Evolutionary conservation across 2,329 filamentous ascomycete species (phyloP).

Genomic region (Teratosphaeria zuluensis): DNA sequence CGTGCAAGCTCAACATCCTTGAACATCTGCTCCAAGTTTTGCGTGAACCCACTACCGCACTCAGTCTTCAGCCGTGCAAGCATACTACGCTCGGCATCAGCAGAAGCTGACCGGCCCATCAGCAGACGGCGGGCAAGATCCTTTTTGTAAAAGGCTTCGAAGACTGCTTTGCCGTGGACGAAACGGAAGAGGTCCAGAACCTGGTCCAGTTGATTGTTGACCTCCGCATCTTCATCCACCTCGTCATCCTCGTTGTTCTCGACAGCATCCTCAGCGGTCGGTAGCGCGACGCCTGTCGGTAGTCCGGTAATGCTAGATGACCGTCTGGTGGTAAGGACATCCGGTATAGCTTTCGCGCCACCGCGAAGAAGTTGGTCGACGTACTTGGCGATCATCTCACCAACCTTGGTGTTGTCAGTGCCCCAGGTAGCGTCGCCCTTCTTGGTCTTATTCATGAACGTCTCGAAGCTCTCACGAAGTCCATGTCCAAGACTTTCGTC

Average conservation of each 20-base stretch:
- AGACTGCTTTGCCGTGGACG: constrained; percentile 93
- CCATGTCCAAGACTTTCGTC: constrained; percentile 69
- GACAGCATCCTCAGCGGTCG: constrained; percentile 48
- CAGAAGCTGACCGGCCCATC: constrained; percentile 85
- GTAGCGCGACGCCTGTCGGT: constrained; percentile 23
- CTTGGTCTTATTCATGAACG: constrained; percentile 83
- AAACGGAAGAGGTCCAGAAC: constrained; percentile 93
- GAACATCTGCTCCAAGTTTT: constrained; percentile 98
- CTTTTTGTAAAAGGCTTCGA: constrained; percentile 98
- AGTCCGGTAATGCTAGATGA: constrained; percentile 32
- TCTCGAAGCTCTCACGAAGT: constrained; percentile 75
- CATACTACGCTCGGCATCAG: constrained; percentile 95
- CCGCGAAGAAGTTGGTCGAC: constrained; percentile 82
- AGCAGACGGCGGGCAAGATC: constrained; percentile 82
- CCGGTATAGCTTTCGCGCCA: constrained; percentile 73
- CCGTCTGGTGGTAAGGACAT: constrained; percentile 45
- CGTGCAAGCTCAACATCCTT: constrained; percentile 90
- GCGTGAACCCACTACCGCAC: constrained; percentile 88
- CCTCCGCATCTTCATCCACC: constrained; percentile 80
- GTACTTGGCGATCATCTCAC: constrained; percentile 98
- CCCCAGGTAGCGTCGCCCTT: constrained; percentile 62
- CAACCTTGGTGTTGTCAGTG: constrained; percentile 83
- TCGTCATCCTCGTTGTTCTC: constrained; percentile 51
- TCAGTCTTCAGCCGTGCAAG: constrained; percentile 82
- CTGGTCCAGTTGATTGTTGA: constrained; percentile 86